Evolutionary conservation across 1,284 basidiomycete species (phyloP).

Genomic region (Trametes polyzona): DNA sequence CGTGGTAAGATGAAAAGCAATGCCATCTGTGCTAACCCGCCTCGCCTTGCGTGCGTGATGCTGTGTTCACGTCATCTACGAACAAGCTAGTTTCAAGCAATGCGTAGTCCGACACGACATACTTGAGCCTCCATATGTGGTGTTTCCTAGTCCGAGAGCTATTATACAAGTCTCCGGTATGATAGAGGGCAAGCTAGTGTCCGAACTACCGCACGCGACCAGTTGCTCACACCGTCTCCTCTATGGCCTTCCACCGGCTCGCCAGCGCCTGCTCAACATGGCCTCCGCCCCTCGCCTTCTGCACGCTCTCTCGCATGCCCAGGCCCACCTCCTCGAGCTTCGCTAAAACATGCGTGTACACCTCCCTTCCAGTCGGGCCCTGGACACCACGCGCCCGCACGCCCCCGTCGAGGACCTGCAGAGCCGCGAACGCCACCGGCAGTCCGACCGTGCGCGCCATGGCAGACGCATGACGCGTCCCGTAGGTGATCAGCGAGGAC

Average conservation of each 20-base stretch:
- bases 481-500: conserved; percentile 77
- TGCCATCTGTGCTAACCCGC: too few species aligned
- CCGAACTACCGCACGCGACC: too few species aligned
- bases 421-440: conserved; percentile 31
- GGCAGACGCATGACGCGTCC: conserved; percentile 67
- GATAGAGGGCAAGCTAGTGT: too few species aligned
- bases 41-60: too few species aligned
- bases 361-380: conserved; percentile 61
- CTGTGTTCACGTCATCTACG: too few species aligned
- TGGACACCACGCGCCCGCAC: conserved; percentile 65
- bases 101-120: too few species aligned
- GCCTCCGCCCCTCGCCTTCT: conserved; percentile 7
- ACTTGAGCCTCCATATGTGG: too few species aligned
- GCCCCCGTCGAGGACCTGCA: conserved; percentile 55
- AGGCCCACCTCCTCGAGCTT: conserved; percentile 67
- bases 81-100: too few species aligned
- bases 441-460: conserved; percentile 90
- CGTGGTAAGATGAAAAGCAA: too few species aligned
- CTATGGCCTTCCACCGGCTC: conserved; percentile 18
- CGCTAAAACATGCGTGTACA: conserved; percentile 67
- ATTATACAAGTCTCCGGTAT: too few species aligned
- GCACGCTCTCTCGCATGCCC: conserved; percentile 63
- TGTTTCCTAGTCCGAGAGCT: too few species aligned
- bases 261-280: conserved; percentile 15
- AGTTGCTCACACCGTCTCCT: neutral